These are phyloP conservation scores for Bipolaris gigantea DNA, from an alignment of 2,329 filamentous ascomycete species.

Conservation along the genomic window DNA sequence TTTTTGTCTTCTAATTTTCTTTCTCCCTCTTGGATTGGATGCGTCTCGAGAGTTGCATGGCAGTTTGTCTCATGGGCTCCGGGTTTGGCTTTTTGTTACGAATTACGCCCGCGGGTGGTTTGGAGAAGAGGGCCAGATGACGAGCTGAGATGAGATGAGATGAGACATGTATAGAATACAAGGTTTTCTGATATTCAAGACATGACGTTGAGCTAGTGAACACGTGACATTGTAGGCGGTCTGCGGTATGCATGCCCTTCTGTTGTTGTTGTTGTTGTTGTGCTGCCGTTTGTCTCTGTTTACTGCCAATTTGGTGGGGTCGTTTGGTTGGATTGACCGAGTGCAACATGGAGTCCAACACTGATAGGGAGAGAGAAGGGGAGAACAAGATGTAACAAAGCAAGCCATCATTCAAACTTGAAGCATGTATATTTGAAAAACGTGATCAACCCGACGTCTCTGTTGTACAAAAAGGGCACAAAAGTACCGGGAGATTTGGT, in stretches of 20 bases:
- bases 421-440: constrained; percentile 41
- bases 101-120: constrained; percentile 2
- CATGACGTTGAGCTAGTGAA: background rate
- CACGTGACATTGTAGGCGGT: background rate
- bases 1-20: background rate
- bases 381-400: background rate
- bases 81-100: constrained; percentile 10
- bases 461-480: constrained; percentile 47
- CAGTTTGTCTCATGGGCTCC: constrained; percentile 19
- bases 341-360: no score
- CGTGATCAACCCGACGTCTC: constrained; percentile 43
- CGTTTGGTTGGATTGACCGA: no score
- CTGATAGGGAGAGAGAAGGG: background rate
- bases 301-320: no score
- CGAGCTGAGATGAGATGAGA: background rate
- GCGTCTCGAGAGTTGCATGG: constrained; percentile 18
- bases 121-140: no score
- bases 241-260: background rate
- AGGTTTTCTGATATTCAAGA: constrained; percentile 2
- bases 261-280: background rate
- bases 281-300: background rate
- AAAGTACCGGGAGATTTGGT: constrained; percentile 39
- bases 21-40: no score
- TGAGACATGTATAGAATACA: constrained; percentile 23
- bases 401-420: constrained; percentile 3